These are phyloP conservation scores for Lactarius pseudohatsudake DNA, from an alignment of 768 basidiomycete genomes.

Conservation along the genomic window DNA sequence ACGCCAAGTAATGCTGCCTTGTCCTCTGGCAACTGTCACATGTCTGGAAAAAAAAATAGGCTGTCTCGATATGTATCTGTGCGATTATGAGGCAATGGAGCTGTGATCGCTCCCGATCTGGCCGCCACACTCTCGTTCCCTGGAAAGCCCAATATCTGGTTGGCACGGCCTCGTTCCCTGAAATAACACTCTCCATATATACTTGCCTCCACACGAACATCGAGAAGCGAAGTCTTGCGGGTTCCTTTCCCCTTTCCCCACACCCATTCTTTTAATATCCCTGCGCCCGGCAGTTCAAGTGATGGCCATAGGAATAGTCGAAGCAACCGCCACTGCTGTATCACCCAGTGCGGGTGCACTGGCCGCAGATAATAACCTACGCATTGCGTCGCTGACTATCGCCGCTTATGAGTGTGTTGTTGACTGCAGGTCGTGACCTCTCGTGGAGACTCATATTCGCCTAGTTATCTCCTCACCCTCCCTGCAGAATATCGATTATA, in stretches of 20 bases:
- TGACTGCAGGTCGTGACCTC: too few species aligned
- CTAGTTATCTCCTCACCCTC: conserved; percentile 29
- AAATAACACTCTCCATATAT: background rate
- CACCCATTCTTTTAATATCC: background rate
- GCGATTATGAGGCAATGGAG: background rate
- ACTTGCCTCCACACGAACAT: background rate
- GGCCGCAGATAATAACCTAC: conserved; percentile 21
- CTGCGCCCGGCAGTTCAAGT: background rate
- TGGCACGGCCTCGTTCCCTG: background rate
- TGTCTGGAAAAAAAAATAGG: background rate
- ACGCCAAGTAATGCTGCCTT: background rate
- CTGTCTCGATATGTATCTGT: background rate
- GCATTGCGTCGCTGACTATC: conserved; percentile 23
- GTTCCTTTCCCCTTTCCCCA: background rate
- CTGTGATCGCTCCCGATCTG: background rate
- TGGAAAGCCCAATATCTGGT: background rate
- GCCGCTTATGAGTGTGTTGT: conserved; percentile 28
- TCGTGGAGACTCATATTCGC: background rate
- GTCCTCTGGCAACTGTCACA: background rate
- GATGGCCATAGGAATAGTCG: background rate
- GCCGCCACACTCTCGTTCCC: background rate
- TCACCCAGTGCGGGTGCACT: background rate
- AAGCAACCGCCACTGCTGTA: background rate
- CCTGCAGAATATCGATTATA: conserved; percentile 28
- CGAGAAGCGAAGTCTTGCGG: background rate